phyloP scores from a whole-genome alignment of 2,329 filamentous ascomycete species.

The Epichloe festucae region DNA sequence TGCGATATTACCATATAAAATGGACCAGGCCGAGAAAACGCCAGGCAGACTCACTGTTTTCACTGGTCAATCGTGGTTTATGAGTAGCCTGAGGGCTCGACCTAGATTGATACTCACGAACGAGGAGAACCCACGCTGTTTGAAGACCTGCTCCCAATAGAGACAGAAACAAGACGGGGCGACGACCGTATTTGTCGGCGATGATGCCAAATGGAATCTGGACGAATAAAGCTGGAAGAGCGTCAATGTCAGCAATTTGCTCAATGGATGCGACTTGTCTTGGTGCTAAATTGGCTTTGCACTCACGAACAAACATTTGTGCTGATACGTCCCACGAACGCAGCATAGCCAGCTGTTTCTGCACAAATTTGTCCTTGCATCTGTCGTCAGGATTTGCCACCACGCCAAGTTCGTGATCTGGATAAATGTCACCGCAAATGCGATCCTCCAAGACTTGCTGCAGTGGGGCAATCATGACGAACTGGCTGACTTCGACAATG shows the following conservation, averaged over 20 bases:
- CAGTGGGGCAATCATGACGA: constrained; percentile 26
- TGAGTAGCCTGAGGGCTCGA: constrained; percentile 1
- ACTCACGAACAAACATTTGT: constrained; percentile 32
- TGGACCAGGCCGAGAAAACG: constrained; percentile 25
- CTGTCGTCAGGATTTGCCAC: constrained; percentile 22
- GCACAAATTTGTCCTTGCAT: constrained; percentile 37
- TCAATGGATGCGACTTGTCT: neutral
- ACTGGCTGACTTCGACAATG: constrained; percentile 28
- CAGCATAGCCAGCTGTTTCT: constrained; percentile 38
- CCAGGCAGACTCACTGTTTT: too few species aligned
- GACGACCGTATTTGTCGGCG: constrained; percentile 33
- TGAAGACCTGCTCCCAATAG: constrained; percentile 19
- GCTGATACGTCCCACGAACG: constrained; percentile 32
- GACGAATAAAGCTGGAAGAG: constrained; percentile 23
- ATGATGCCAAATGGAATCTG: constrained; percentile 34
- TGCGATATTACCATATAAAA: constrained; percentile 21
- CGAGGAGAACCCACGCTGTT: constrained; percentile 16
- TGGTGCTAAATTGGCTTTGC: neutral
- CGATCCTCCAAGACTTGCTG: constrained; percentile 40
- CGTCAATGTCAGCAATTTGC: neutral
- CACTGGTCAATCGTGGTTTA: too few species aligned
- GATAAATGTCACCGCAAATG: constrained; percentile 36
- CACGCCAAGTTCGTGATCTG: constrained; percentile 21
- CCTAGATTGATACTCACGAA: constrained; percentile 16
- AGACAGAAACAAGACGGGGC: constrained; percentile 25